Base-by-base conservation (phyloP, 805 yeast genomes). In the Cyberlindnera mycetangii region DNA sequence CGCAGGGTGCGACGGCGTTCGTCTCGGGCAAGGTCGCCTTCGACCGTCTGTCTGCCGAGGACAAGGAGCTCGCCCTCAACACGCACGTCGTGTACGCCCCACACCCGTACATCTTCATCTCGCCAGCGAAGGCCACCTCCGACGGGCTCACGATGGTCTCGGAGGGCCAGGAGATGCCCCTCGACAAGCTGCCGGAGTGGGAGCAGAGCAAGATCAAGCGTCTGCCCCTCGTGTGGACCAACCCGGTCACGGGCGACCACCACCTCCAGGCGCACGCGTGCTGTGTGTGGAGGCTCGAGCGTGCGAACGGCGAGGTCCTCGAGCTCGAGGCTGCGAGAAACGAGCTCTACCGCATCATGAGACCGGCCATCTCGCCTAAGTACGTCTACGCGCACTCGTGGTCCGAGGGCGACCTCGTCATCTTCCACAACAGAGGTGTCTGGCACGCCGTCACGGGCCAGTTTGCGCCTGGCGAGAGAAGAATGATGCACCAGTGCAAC, bases 391-490 rank as follows among this genome's bases (percentile, higher is more conserved):
- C 89, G 4, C 96, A 89, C 63, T 78, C 79, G 38, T 89, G 96
- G 96, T 67, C 69, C 16, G 74, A 80, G 52, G 96, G 96, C 44
- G 96, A 89, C 58, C 74, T 89, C 59, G 93, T 87, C 28, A 81
- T 89, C 44, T 89, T 89, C 72, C 88, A 74, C 67, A 89, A 89
- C 72, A 75, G 92, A 62, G 96, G 96, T 35, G 90, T 89, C 10
- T 85, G 92, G 85, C 96, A 89, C 62, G 80, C 92, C 2, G 96
- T 89, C 25, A 88, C 96, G 14, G 95, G 96, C 41, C 95, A 88
- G 65, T 83, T 89, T 66, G 81, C 77, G 16, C 75, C 75, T 16
- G 87, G 84, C 38, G 93, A 88, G 60, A 79, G 78, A 57, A 78
- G 96, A 65, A 71, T 89, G 60, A 88, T 89, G 95, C 96, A 89